Evolutionary conservation across 2,329 filamentous ascomycete genomes (phyloP).

Genomic region (Neofusicoccum ribis): DNA sequence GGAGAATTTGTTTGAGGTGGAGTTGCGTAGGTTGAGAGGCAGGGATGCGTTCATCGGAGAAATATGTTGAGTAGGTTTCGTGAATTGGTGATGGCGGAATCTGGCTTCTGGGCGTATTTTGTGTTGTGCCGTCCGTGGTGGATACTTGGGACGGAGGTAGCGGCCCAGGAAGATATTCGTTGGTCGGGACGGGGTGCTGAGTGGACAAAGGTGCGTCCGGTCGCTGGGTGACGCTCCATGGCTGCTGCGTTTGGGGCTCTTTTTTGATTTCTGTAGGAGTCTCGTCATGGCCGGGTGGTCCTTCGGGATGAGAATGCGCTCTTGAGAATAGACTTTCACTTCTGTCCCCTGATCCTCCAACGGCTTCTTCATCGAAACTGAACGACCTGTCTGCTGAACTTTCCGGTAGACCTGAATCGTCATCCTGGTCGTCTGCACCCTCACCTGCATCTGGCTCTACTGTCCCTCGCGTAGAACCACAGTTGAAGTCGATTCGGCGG

Average conservation of each 20-base stretch:
- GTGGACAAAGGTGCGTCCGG: neutral
- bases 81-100: neutral
- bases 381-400: neutral
- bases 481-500: constrained; percentile 6
- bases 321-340: neutral
- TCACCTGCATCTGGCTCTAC: neutral
- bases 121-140: neutral
- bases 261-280: neutral
- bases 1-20: neutral
- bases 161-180: neutral
- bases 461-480: neutral
- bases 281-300: neutral
- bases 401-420: neutral
- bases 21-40: neutral
- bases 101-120: neutral
- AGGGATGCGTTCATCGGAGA: neutral
- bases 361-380: constrained; percentile 3
- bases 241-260: neutral
- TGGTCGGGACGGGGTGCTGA: neutral
- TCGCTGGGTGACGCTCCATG: neutral
- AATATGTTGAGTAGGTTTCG: neutral
- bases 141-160: neutral
- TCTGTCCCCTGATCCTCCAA: neutral
- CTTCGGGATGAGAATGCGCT: neutral
- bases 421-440: neutral